Conservation (phyloP, 129 eudicot species). For the Oenanthe sinensis region DNA sequence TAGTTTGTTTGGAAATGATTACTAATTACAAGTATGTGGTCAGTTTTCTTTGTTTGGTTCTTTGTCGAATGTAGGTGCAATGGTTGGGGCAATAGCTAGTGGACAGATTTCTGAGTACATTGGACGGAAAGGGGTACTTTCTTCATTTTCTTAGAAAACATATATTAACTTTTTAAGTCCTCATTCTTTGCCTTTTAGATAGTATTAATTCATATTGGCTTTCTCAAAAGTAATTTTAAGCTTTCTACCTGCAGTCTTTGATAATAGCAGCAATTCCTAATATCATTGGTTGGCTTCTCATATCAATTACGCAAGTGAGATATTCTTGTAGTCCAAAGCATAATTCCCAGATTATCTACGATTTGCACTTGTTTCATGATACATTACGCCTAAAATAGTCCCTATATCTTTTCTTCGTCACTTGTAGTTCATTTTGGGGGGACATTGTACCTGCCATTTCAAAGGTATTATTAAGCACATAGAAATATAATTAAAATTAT, state of each 20-base stretch:
- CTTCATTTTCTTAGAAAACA: not conserved
- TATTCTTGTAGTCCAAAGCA: not conserved
- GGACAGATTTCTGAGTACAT: conserved; percentile 63
- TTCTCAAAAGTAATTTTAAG: not conserved
- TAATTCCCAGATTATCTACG: not conserved
- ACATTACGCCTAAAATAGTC: not conserved
- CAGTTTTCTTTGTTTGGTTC: conserved; percentile 60
- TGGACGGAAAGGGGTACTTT: conserved; percentile 48
- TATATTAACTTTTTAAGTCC: not conserved
- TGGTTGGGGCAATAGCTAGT: conserved; percentile 65
- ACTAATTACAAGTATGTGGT: not conserved
- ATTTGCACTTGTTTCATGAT: not conserved
- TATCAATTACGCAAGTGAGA: conserved; percentile 47
- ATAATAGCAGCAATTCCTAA: conserved; percentile 60
- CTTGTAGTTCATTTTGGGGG: not conserved
- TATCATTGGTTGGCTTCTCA: conserved; percentile 57
- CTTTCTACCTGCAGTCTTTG: conserved; percentile 35
- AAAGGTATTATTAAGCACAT: not conserved
- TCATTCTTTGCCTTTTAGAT: not conserved
- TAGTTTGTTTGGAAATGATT: not conserved
- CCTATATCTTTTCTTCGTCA: not conserved
- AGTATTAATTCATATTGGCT: not conserved
- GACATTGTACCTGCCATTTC: not conserved
- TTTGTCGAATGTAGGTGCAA: conserved; percentile 52
- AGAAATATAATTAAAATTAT: not conserved